Base-by-base conservation (phyloP, 176 grass and related monocot genomes). In the Aegilops speltoides region DNA sequence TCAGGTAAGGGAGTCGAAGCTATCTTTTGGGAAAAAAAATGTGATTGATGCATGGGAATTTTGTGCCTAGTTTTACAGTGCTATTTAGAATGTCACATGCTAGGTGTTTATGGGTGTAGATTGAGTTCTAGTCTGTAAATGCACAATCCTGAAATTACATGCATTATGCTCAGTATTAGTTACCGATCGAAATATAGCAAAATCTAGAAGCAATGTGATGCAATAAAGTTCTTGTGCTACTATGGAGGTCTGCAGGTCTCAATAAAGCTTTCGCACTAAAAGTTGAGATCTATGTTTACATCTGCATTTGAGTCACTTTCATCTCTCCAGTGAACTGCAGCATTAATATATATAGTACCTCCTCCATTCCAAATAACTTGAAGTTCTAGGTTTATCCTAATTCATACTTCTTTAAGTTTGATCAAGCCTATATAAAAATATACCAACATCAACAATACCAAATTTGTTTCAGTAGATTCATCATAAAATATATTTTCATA, bases 1-100 rank as follows among this genome's bases (percentile, higher is more conserved):
- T 91, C 83, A 96, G 79, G 67, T 89, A 46, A 85, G 7, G 6
- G 57, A 76, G 11, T 68, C 16, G 3, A 48, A 43, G 16, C 17
- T 78, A n/a, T 61, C 4, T 38, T 65, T 68, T 45, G 6, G n/a
- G 20, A 26, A 33, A 37, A 33, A 37, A 56, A 61, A 2, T 41
- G 24, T 40, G 26, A 6, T 64, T 24, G 20, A 68, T 48, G 81
- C 10, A 80, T 48, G 8, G 22, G 77, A 8, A 22, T 40, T 29
- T 78, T 36, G 15, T 17, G 34, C 62, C 43, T 77, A 52, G 22
- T 56, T 52, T 85, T 40, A 59, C 10, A 57, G 20, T 80, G 38
- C 23, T 28, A 78, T 24, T 16, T 23, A 10, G 25, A 14, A 79
- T 79, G 16, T 82, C 17, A 64, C 31, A 69, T 7, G 59, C 26